A percentile compares a stretch with the other conserved stretches of the same genome.
Conservation (phyloP, 257 asterid genomes). For the Scutellaria minor region DNA sequence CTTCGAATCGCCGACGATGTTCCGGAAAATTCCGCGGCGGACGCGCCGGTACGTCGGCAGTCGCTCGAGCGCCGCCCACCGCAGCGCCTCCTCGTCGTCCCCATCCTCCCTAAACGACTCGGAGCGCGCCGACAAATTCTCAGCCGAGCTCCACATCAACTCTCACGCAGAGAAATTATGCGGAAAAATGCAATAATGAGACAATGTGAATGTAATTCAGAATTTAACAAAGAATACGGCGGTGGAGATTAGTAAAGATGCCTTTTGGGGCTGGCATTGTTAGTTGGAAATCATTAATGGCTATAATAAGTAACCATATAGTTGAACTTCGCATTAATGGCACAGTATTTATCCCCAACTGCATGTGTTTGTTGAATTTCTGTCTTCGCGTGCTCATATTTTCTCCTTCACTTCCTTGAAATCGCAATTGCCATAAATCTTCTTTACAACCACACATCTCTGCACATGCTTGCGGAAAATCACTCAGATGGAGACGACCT, state of each 20-base stretch:
- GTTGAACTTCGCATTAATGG: slow-evolving; percentile 46
- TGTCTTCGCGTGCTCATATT: not conserved
- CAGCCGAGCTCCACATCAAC: slow-evolving; percentile 88
- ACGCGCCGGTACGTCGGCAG: slow-evolving; percentile 89
- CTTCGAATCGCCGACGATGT: slow-evolving; percentile 69
- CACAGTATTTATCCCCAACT: slow-evolving; percentile 18
- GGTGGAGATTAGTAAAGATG: slow-evolving; percentile 43
- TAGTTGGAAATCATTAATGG: slow-evolving; percentile 53
- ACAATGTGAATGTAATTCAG: not conserved
- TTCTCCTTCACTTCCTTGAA: not conserved
- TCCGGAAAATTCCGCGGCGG: slow-evolving; percentile 77
- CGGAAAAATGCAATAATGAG: not conserved
- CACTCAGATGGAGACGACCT: not conserved
- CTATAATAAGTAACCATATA: slow-evolving; percentile 24
- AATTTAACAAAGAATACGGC: slow-evolving; percentile 31
- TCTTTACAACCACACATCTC: not conserved
- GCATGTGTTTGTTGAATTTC: slow-evolving; percentile 40
- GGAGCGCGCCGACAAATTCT: slow-evolving; percentile 81
- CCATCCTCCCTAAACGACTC: slow-evolving; percentile 88
- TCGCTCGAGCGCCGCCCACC: slow-evolving; percentile 98
- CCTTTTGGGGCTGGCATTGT: slow-evolving; percentile 49
- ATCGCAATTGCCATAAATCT: not conserved
- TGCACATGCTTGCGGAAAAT: slow-evolving; percentile 32
- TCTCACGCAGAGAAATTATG: not conserved
- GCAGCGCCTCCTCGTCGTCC: slow-evolving; percentile 93